Evolutionary conservation across 805 yeast species (phyloP), one percentile per base, ranked within the genome.

Genomic region (Vanderwaltozyma verrucispora): DNA sequence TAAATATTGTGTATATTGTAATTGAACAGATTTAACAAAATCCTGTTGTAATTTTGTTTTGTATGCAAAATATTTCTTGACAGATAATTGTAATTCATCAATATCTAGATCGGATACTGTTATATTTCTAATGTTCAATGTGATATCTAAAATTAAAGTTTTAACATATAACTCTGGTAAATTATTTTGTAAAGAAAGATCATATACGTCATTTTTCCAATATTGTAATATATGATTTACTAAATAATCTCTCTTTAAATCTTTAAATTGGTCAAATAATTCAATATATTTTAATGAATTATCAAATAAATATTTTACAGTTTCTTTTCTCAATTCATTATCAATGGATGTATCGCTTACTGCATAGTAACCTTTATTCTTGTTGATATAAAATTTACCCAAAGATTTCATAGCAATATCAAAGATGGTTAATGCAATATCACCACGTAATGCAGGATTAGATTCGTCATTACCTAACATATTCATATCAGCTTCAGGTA

Each of bases 401-500:
- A 77, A 47, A 3, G 72, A 63, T 50, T 76, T 59, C 63, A 77
- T 64, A 39, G 78, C 77, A 51, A 77, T 62, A 65, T 89, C 76
- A 65, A 77, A 75, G 45, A 89, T 70, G 0, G 83, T 71, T 39
- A 80, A 57, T 1, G 82, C 82, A 38, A 82, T 68, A 51, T 80
- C 86, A 39, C 92, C 89, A 42, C 72, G 71, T 40, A 82, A 56
- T 0, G 86, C 89, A 7, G 89, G 88, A 49, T 81, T 82, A 19
- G 85, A 74, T 34, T 84, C 94, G n/a, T 80, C 78, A 44, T 77
- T 77, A 19, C 96, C 96, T 47, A 88, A 67, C 69, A 85, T 77
- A 50, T 77, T 79, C 66, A 85, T 69, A 53, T 87, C 92, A 24
- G 87, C 83, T 45, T 87, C 96, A 0, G 96, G 96, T 44, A 88